Evolutionary conservation across 108 stramenopile genomes (phyloP), one percentile per base, ranked within the genome.

Genomic region (Skeletonema grethae): DNA sequence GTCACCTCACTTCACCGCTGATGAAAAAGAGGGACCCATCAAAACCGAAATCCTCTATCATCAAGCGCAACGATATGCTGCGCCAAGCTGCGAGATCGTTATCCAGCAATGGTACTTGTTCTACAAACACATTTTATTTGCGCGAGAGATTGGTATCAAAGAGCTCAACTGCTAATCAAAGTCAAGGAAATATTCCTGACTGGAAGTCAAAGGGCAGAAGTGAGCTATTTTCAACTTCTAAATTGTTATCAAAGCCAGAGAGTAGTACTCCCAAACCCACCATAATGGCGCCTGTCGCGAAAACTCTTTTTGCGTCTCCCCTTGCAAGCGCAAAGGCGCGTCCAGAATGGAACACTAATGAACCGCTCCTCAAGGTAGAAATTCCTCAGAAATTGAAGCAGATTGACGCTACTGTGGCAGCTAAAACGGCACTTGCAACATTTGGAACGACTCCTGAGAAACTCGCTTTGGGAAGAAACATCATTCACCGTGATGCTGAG

Each of bases 381-480:
- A 59, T 71, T 70, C 86, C 87, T 36, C 36, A 48, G 55, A 82
- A 81, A 6, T 45, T 93, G 39, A 78, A 85, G 36, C 73, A 86
- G 50, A 77, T 85, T 25, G 69, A 86, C 15, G 57, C 82, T 45
- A 64, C 82, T 25, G 73, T 80, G 66, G 85, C 82, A 4, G 84
- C 87, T 5, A 85, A 87, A 46, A 22, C 80, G 15, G 87, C 87
- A 6, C 82, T 93, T 66, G 85, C 88, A 1, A 58, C 69, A 39
- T 86, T 89, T 72, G 92, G 92, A 59, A 90, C 87, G 10, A 88
- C 87, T 5, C 92, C 92, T 2, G 92, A 93, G 31, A 85, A 83
- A 66, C 59, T 93, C 20, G 72, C 86, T 15, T 45, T 77, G 31
- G 66, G 77, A n/a, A 30, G 77, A 28, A 85, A 76, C 24, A 72